A percentile compares a stretch with the other conserved stretches of the same genome.
These are phyloP conservation scores for Phytophthora colocasiae DNA, from an alignment of 352 stramenopile genomes.

Conservation along the genomic window DNA sequence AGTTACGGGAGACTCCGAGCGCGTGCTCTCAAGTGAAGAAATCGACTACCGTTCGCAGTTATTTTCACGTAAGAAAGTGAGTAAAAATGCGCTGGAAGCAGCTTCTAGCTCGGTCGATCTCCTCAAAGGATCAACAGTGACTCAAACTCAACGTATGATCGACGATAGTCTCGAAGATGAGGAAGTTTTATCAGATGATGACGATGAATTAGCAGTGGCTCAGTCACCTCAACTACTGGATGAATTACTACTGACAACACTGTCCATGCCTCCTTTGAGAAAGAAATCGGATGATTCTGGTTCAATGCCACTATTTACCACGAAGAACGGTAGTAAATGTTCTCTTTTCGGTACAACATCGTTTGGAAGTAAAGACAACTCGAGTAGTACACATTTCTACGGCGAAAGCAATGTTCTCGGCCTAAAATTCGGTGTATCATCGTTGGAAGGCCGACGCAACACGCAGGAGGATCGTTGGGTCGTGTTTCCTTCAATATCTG, in stretches of 20 bases:
- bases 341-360: neutral
- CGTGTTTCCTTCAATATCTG: constrained; percentile 51
- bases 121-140: neutral
- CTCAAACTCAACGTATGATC: constrained; percentile 5
- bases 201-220: constrained; percentile 67
- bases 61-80: constrained; percentile 74
- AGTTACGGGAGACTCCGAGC: constrained; percentile 13
- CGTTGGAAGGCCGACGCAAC: constrained; percentile 69
- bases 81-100: constrained; percentile 41
- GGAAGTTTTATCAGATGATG: constrained; percentile 57
- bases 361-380: constrained; percentile 1
- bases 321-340: constrained; percentile 4
- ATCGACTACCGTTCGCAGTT: constrained; percentile 66
- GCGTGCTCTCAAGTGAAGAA: constrained; percentile 69
- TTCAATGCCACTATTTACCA: constrained; percentile 12
- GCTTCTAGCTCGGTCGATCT: constrained; percentile 9
- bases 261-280: constrained; percentile 69
- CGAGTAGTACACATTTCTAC: constrained; percentile 51
- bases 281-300: constrained; percentile 25
- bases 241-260: constrained; percentile 75
- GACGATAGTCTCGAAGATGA: constrained; percentile 35
- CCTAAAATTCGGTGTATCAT: constrained; percentile 56
- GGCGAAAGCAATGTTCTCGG: constrained; percentile 30
- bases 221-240: constrained; percentile 77
- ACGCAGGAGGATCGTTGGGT: constrained; percentile 82